Evolutionary conservation across 495 filamentous ascomycete species (phyloP), one percentile per base, ranked within the genome.

Genomic region (Thozetella sp.): DNA sequence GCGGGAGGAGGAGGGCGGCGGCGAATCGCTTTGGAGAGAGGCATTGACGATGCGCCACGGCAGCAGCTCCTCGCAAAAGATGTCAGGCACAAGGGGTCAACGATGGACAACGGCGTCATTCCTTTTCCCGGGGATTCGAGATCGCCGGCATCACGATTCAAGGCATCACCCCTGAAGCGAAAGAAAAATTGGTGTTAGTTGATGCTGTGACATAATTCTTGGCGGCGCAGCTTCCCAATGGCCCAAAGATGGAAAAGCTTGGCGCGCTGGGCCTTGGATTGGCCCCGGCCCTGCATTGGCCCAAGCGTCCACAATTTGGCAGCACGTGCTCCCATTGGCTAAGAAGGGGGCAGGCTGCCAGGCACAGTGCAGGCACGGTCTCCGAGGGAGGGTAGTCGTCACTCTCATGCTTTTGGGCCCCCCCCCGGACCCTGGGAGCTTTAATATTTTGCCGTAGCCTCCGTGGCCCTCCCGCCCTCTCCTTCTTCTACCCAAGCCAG

Each of bases 391-490:
- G 6, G 30, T 37, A 6, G 6, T 17, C 17, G 10, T 3, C 9
- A 10, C 43, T 10, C 20, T 19, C 6, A 3, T 48, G 43, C 9
- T 48, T 10, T n/a, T 15, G 10, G 10, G 11, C 43, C n/a, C 43
- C 11, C 11, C n/a, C 20, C 43, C 9, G 43, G 9, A n/a, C 43
- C 20, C n/a, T 48, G 30, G 30, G 43, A 20, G n/a, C 20, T 9
- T n/a, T 48, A n/a, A 13, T 48, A 48, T 48, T 48, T 48, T 48
- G 43, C 43, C 43, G 43, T 48, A n/a, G 4, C 43, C 43, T 48
- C 43, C 43, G 30, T 48, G 43, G 4, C 20, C 9, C n/a, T 13
- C 3, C 9, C 43, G 12, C 11, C 43, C 20, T 37, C 15, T 48
- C n/a, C 11, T n/a, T 48, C 43, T 48, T 48, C 4, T 20, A 15